Conservation (phyloP, 805 yeast genomes). For the Candida boleticola region DNA sequence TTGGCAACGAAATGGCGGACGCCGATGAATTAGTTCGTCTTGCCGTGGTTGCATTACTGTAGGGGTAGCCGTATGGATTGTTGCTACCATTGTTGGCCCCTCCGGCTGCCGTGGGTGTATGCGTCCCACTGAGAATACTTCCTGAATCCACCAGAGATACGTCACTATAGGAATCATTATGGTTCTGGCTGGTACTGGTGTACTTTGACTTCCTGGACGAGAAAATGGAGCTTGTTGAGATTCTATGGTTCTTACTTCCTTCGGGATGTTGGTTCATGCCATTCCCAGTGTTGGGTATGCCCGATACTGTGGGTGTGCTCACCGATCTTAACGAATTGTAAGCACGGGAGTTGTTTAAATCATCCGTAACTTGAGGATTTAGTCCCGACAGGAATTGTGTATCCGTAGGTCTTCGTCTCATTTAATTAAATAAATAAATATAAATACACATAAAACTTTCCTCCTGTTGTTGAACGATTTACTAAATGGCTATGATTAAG, state of each 20-base stretch:
- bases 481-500: too few species aligned
- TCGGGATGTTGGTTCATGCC: not conserved
- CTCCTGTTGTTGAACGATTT: too few species aligned
- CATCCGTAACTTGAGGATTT: constrained; percentile 22
- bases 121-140: constrained; percentile 21
- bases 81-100: constrained; percentile 7
- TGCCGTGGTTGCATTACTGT: not conserved
- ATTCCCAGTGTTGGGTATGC: too few species aligned
- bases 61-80: constrained; percentile 12
- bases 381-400: constrained; percentile 9
- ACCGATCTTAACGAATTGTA: constrained; percentile 12
- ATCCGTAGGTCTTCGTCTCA: constrained; percentile 25
- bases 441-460: too few species aligned
- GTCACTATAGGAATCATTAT: constrained; percentile 24
- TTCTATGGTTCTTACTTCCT: constrained; percentile 18
- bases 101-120: constrained; percentile 6
- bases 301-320: constrained; percentile 1
- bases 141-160: constrained; percentile 31
- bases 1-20: constrained; percentile 3
- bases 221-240: constrained; percentile 36
- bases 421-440: too few species aligned
- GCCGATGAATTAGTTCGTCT: constrained; percentile 1
- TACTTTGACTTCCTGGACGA: constrained; percentile 28
- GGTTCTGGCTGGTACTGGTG: constrained; percentile 2
- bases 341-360: constrained; percentile 27